A percentile compares a stretch with the other conserved stretches of the same genome.
Conservation (phyloP, 2,329 filamentous ascomycete species). For the Penicillium sp. region DNA sequence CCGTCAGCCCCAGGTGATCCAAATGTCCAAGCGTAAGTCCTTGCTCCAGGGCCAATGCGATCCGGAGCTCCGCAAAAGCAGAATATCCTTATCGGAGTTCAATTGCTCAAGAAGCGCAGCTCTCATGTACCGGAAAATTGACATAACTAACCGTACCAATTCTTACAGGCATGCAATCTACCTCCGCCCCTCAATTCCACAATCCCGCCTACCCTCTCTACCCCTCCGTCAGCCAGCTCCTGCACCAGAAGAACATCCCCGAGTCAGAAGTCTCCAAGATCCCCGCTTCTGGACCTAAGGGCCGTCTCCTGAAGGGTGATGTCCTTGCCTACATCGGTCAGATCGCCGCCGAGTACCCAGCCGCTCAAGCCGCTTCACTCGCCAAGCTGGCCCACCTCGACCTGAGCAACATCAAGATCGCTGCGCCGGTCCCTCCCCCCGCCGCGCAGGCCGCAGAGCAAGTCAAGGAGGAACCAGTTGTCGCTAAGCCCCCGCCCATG, state of each 20-base stretch:
- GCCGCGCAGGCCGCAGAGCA: slow-evolving; percentile 38
- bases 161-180: slow-evolving; percentile 35
- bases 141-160: slow-evolving; percentile 6
- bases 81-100: slow-evolving; percentile 1
- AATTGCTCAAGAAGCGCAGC: neutral
- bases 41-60: slow-evolving; percentile 1
- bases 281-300: slow-evolving; percentile 80
- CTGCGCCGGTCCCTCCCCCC: slow-evolving; percentile 39
- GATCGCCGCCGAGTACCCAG: slow-evolving; percentile 71
- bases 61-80: neutral
- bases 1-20: slow-evolving; percentile 32
- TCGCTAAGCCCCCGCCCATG: slow-evolving; percentile 30
- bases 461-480: slow-evolving; percentile 19
- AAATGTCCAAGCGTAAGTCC: slow-evolving; percentile 36
- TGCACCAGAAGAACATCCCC: slow-evolving; percentile 76
- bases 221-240: slow-evolving; percentile 79
- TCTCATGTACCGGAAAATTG: neutral
- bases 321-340: slow-evolving; percentile 84
- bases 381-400: slow-evolving; percentile 80
- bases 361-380: slow-evolving; percentile 68
- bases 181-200: slow-evolving; percentile 35
- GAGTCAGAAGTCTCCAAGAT: slow-evolving; percentile 77
- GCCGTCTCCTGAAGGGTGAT: slow-evolving; percentile 90
- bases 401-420: slow-evolving; percentile 90
- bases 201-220: slow-evolving; percentile 52